Percentiles rank a stretch among this genome's conserved stretches.
phyloP scores from a whole-genome alignment of 192 early-diverging fungal genomes.

The Irineochytrium annulatum region DNA sequence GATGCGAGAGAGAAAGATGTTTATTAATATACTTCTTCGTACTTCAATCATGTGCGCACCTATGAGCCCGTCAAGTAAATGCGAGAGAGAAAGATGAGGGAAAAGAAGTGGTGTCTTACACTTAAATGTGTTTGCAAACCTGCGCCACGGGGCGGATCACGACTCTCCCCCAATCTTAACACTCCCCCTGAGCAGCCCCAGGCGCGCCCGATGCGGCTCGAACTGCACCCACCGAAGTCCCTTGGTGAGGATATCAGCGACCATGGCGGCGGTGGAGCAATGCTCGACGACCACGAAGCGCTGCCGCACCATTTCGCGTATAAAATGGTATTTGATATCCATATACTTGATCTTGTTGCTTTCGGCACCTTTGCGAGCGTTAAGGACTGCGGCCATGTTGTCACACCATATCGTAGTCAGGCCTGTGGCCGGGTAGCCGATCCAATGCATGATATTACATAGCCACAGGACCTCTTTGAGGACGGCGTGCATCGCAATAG shows the following conservation, averaged over 20 bases:
- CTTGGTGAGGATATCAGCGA: slow-evolving; percentile 3
- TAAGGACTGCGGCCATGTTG: not conserved
- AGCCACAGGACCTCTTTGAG: slow-evolving; percentile 7
- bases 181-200: slow-evolving; percentile 5
- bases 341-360: not conserved
- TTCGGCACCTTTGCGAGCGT: not conserved
- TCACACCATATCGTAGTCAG: not conserved
- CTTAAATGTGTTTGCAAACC: too few species aligned
- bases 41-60: too few species aligned
- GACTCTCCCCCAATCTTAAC: not conserved
- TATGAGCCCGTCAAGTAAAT: too few species aligned
- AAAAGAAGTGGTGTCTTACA: too few species aligned
- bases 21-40: too few species aligned
- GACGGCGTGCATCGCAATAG: not conserved
- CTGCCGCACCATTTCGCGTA: not conserved
- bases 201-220: not conserved
- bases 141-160: too few species aligned
- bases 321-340: not conserved
- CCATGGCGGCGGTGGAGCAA: not conserved
- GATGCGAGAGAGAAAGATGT: too few species aligned
- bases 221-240: not conserved
- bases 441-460: not conserved
- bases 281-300: not conserved
- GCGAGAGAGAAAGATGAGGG: too few species aligned
- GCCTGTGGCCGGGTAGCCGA: not conserved